Evolutionary conservation across 306 rosid species (phyloP).

Genomic region (Cucumis hystrix): DNA sequence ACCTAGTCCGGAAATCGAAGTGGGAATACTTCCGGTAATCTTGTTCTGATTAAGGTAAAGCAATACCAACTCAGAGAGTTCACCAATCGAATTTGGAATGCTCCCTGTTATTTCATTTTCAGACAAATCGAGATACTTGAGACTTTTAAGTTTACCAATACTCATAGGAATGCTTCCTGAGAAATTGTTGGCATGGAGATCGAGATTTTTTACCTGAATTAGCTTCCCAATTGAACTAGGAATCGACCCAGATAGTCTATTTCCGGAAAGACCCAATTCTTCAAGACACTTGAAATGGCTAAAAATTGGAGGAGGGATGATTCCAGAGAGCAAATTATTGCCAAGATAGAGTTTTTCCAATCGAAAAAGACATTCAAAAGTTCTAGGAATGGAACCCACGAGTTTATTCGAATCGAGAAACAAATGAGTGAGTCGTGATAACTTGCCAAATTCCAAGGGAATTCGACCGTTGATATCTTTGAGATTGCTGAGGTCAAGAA

Average conservation of each 20-base stretch:
- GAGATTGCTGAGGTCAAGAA: constrained; percentile 38
- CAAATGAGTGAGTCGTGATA: constrained; percentile 22
- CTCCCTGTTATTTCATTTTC: constrained; percentile 33
- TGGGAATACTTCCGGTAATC: constrained; percentile 33
- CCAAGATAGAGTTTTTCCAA: constrained; percentile 32
- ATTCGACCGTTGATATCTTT: constrained; percentile 39
- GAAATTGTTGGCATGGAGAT: constrained; percentile 37
- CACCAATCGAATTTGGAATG: constrained; percentile 38
- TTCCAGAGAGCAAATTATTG: constrained; percentile 28
- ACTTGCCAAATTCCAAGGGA: constrained; percentile 30
- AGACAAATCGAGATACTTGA: constrained; percentile 38
- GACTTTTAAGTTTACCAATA: constrained; percentile 30
- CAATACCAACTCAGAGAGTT: constrained; percentile 24
- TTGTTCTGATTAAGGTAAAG: constrained; percentile 36
- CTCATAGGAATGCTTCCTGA: constrained; percentile 23
- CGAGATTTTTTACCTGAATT: constrained; percentile 22
- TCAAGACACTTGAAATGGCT: constrained; percentile 24
- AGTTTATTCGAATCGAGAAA: constrained; percentile 38
- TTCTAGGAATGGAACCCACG: constrained; percentile 20
- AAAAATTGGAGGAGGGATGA: constrained; percentile 20
- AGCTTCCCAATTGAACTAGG: constrained; percentile 32
- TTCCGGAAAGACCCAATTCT: constrained; percentile 37
- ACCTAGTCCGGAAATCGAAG: constrained; percentile 33
- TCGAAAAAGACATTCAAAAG: constrained; percentile 16
- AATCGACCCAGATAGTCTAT: constrained; percentile 26